phyloP scores from a whole-genome alignment of 257 asterid species.

The Schizonepeta tenuifolia region DNA sequence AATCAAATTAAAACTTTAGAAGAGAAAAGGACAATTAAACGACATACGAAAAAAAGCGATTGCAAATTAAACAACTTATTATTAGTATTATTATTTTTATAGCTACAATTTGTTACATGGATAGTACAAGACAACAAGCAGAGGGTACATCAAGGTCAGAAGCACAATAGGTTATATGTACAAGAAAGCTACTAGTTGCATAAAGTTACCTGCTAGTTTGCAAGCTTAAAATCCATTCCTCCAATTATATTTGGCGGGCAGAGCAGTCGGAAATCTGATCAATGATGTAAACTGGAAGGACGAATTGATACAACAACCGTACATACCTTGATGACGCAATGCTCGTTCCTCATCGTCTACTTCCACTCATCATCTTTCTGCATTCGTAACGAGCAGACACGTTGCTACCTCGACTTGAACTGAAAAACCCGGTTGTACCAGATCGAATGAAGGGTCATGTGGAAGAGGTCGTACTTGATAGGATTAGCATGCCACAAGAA shows the following conservation, averaged over 20 bases:
- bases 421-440: constrained; percentile 92
- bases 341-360: neutral
- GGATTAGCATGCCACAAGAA: constrained; percentile 91
- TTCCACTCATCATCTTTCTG: neutral
- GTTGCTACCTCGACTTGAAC: constrained; percentile 55
- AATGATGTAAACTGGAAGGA: neutral
- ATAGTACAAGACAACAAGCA: constrained; percentile 2
- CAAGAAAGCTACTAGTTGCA: constrained; percentile 16
- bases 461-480: constrained; percentile 75
- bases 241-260: neutral
- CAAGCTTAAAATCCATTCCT: neutral
- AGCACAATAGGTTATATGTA: constrained; percentile 7
- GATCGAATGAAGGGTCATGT: constrained; percentile 92
- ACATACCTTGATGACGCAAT: neutral
- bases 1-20: too few relatives aligned
- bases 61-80: neutral
- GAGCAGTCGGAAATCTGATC: neutral
- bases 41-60: too few relatives aligned
- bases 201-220: neutral
- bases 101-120: neutral
- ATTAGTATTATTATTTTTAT: too few relatives aligned
- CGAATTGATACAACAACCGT: neutral
- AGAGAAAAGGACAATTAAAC: too few relatives aligned
- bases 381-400: neutral
- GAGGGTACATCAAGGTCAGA: neutral